These are phyloP conservation scores for Niveomyces coronatus DNA, from an alignment of 2,329 filamentous ascomycete genomes.

Conservation along the genomic window DNA sequence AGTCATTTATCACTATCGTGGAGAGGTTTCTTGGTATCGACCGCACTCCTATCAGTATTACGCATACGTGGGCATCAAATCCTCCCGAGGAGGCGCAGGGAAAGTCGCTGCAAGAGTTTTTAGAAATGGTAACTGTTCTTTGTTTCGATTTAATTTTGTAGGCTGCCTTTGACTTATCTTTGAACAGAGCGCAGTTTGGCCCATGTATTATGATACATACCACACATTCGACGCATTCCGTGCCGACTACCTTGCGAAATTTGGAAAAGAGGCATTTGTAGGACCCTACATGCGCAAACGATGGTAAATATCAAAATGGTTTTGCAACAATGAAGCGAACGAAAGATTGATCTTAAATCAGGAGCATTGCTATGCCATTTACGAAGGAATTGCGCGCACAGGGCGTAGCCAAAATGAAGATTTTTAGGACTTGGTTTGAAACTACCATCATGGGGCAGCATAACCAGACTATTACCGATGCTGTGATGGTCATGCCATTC, in stretches of 20 bases:
- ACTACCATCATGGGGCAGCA: conserved; percentile 3
- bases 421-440: conserved; percentile 4
- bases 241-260: conserved; percentile 4
- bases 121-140: conserved; percentile 2
- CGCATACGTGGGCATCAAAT: conserved; percentile 1
- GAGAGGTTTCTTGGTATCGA: conserved; percentile 5
- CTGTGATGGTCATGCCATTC: conserved; percentile 4
- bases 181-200: conserved; percentile 5
- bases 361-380: conserved; percentile 5
- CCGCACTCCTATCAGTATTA: conserved; percentile 5
- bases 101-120: conserved; percentile 4
- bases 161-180: conserved; percentile 1
- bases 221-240: conserved; percentile 4
- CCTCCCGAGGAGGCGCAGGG: conserved; percentile 1
- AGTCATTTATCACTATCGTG: conserved; percentile 1
- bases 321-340: conserved; percentile 1
- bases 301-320: conserved; percentile 3
- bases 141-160: conserved; percentile 1
- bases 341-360: neutral
- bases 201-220: conserved; percentile 6
- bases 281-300: conserved; percentile 3
- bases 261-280: conserved; percentile 3
- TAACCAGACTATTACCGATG: conserved; percentile 4
- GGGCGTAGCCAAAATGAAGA: conserved; percentile 5
- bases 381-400: conserved; percentile 1